Conservation (phyloP, 306 rosid genomes). For the Cucumis sativus region DNA sequence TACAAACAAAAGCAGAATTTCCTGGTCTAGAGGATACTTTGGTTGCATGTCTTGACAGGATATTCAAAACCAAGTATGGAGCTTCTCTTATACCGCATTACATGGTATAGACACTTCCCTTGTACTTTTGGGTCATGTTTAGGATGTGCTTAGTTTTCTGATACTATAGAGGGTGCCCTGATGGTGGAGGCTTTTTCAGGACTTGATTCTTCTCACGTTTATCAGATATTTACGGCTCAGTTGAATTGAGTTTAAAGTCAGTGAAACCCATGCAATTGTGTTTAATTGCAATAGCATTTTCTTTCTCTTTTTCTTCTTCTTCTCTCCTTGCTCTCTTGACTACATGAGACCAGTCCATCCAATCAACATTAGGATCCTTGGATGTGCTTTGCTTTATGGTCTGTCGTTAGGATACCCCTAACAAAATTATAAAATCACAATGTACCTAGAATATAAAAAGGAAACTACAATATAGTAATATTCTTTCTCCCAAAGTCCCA, state of each 20-base stretch:
- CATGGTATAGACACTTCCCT: constrained; percentile 37
- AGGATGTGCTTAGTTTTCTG: neutral
- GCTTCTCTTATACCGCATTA: constrained; percentile 71
- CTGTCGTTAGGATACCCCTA: too few species aligned
- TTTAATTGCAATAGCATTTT: neutral
- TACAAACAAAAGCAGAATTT: constrained; percentile 57
- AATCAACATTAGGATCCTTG: neutral
- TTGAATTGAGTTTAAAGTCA: neutral
- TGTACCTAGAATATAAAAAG: too few species aligned
- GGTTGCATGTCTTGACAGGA: constrained; percentile 60
- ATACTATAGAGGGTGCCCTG: neutral
- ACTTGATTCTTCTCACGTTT: neutral
- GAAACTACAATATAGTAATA: too few species aligned
- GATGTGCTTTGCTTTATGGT: neutral
- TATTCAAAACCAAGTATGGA: constrained; percentile 74
- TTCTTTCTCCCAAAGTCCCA: too few species aligned
- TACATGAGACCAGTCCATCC: neutral
- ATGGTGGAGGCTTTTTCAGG: neutral
- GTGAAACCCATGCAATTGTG: neutral
- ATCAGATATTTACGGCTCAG: neutral
- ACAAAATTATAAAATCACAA: too few species aligned
- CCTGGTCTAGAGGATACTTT: constrained; percentile 54
- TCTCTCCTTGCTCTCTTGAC: neutral
- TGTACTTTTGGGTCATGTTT: neutral
- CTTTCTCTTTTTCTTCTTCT: neutral